These are phyloP conservation scores for Paxillus rubicundulus DNA, from an alignment of 768 basidiomycete species.

Conservation along the genomic window DNA sequence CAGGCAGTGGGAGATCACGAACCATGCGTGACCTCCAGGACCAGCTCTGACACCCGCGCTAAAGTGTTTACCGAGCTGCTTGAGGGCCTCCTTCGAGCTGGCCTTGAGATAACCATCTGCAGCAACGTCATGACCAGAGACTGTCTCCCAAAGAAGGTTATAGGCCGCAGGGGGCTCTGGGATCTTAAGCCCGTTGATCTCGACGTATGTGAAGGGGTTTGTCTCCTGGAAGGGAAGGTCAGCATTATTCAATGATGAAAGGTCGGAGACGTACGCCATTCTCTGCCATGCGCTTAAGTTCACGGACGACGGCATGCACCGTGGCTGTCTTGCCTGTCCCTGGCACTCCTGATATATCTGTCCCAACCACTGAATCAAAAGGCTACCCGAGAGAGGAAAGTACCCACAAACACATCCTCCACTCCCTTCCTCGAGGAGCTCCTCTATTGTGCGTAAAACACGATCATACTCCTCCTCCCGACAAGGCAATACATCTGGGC, in stretches of 20 bases:
- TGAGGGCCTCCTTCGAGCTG: slow-evolving; percentile 79
- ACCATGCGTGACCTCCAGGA: slow-evolving; percentile 89
- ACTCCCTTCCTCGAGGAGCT: slow-evolving; percentile 86
- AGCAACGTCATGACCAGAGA: slow-evolving; percentile 74
- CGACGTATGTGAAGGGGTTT: slow-evolving; percentile 93
- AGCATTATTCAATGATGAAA: not conserved
- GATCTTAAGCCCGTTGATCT: slow-evolving; percentile 94
- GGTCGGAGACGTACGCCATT: slow-evolving; percentile 52
- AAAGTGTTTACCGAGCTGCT: slow-evolving; percentile 76
- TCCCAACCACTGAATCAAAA: slow-evolving; percentile 2
- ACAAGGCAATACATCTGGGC: slow-evolving; percentile 88
- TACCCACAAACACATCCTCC: slow-evolving; percentile 92
- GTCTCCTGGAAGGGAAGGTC: slow-evolving; percentile 59
- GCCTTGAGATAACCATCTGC: slow-evolving; percentile 63
- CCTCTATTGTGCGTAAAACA: slow-evolving; percentile 74
- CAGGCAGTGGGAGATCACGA: slow-evolving; percentile 24
- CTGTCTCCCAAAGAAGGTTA: slow-evolving; percentile 85
- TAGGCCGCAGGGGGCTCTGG: slow-evolving; percentile 94
- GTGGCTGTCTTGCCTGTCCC: slow-evolving; percentile 99
- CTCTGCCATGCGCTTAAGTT: slow-evolving; percentile 86
- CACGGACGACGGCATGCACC: slow-evolving; percentile 87
- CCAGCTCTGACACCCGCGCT: slow-evolving; percentile 59
- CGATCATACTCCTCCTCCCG: slow-evolving; percentile 80
- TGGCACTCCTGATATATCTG: slow-evolving; percentile 98
- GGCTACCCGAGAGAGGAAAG: not conserved